Percentiles rank a stretch among this genome's conserved stretches.
phyloP scores from a whole-genome alignment of 176 grass and related monocot genomes.

The Lolium multiflorum region DNA sequence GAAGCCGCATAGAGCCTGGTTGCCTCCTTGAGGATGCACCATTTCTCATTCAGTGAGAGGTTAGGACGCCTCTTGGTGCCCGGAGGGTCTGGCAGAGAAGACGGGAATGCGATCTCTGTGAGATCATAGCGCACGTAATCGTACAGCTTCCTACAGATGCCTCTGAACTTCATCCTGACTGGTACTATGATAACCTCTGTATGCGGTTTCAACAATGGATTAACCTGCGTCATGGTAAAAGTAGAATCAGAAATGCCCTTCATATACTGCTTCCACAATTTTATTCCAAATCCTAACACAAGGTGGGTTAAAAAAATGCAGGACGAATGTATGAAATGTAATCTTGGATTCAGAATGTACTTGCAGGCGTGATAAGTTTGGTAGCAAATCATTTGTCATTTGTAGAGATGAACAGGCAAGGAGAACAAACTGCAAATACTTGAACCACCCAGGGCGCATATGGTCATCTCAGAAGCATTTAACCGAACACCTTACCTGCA shows the following conservation, averaged over 20 bases:
- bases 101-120: slow-evolving; percentile 77
- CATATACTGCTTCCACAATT: not conserved
- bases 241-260: not conserved
- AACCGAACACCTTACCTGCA: slow-evolving; percentile 12
- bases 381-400: not conserved
- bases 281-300: not conserved
- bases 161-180: slow-evolving; percentile 64
- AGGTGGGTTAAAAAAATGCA: not conserved
- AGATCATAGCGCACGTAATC: slow-evolving; percentile 73
- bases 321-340: not conserved
- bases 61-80: slow-evolving; percentile 50
- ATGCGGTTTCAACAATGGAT: not conserved
- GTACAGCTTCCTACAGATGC: slow-evolving; percentile 63
- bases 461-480: slow-evolving; percentile 20
- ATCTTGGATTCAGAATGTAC: not conserved
- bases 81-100: slow-evolving; percentile 68
- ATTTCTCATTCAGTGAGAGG: slow-evolving; percentile 52
- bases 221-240: slow-evolving; percentile 6
- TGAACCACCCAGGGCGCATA: not conserved
- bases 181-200: not conserved
- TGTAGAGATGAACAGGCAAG: not conserved
- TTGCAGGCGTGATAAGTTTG: not conserved
- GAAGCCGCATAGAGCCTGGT: slow-evolving; percentile 60
- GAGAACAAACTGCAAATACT: not conserved
- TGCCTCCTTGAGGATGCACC: slow-evolving; percentile 73